Evolutionary conservation across 73 alveolate genomes (phyloP).

Genomic region (Paraurostyla sp.): DNA sequence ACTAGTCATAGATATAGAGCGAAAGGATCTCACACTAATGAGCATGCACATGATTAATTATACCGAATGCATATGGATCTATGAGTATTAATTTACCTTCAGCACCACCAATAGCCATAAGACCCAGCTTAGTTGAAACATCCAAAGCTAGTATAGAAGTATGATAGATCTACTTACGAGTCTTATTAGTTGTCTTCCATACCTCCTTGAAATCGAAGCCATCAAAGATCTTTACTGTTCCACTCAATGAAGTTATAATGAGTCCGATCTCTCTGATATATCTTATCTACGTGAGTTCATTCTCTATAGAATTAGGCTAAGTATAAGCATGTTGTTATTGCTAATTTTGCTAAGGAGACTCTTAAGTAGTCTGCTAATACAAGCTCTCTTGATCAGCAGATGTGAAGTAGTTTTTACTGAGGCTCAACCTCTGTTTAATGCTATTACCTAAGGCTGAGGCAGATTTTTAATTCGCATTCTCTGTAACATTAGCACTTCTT

Average conservation of each 20-base stretch:
- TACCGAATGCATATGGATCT: slow-evolving; percentile 76
- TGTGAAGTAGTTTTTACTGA: neutral
- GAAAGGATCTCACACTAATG: slow-evolving; percentile 64
- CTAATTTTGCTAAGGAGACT: neutral
- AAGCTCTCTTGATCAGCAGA: neutral
- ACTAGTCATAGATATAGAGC: slow-evolving; percentile 62
- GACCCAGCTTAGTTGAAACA: slow-evolving; percentile 53
- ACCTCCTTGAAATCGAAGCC: slow-evolving; percentile 70
- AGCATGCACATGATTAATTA: slow-evolving; percentile 37
- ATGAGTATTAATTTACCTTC: slow-evolving; percentile 72
- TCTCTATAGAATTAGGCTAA: slow-evolving; percentile 26
- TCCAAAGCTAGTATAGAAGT: slow-evolving; percentile 65
- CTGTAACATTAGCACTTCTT: neutral
- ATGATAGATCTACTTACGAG: slow-evolving; percentile 37
- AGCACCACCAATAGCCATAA: slow-evolving; percentile 75
- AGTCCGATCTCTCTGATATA: slow-evolving; percentile 75
- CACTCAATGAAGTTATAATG: slow-evolving; percentile 67
- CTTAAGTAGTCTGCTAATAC: no score
- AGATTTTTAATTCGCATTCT: neutral
- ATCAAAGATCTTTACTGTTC: slow-evolving; percentile 71
- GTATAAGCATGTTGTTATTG: neutral
- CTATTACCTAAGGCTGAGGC: no score
- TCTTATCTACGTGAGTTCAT: slow-evolving; percentile 56
- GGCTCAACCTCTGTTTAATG: neutral
- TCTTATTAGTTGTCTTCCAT: slow-evolving; percentile 60